Base-by-base conservation (phyloP, 2,329 filamentous ascomycete species). In the Emergomyces africanus region DNA sequence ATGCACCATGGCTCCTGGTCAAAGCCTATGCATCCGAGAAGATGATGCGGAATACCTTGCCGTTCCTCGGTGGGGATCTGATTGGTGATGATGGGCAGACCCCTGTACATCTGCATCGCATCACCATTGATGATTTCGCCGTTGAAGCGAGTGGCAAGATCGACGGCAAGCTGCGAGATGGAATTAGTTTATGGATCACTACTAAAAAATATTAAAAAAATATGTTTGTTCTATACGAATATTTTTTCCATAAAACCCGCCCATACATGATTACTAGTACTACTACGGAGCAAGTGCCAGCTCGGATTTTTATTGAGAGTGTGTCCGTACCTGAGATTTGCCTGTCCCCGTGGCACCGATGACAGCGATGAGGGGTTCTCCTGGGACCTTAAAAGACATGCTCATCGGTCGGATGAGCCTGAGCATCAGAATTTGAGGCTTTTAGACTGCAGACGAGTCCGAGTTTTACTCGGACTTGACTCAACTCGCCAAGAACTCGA, bases 101-200 rank as follows among this genome's bases (percentile, higher is more conserved):
- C 94, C 57, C 83, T 81, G 72, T 99, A 99, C 75, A 99, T 85
- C 71, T 99, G 94, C 90, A 99, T 96, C 44, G 94, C 94, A 78
- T 99, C 94, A 53, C 89, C 89, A 70, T 99, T 99, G 75, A 99
- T 90, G 57, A 99, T 83, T 73, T 99, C 94, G 69, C 95, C 94
- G 72, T 94, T 86, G 74, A 90, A 91, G 25, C 81, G 83, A 48
- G 80, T 80, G 0, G 95, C 94, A 57, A 99, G 76, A 63, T 96
- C 89, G 46, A 99, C 87, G 9, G 94, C 94, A 64, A 96, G 82
- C 90, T 96, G 66, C 65, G 64, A 69, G 48, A 15, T 3, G 20
- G 25, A n/a, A 33, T 54, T 39, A 44, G 25, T 54, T 50, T 15
- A 51, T 30, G 1, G 15, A 46, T 37, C 12, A n/a, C 15, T 12